Base-by-base conservation (phyloP, 768 basidiomycete species). In the Panellus pusillus region DNA sequence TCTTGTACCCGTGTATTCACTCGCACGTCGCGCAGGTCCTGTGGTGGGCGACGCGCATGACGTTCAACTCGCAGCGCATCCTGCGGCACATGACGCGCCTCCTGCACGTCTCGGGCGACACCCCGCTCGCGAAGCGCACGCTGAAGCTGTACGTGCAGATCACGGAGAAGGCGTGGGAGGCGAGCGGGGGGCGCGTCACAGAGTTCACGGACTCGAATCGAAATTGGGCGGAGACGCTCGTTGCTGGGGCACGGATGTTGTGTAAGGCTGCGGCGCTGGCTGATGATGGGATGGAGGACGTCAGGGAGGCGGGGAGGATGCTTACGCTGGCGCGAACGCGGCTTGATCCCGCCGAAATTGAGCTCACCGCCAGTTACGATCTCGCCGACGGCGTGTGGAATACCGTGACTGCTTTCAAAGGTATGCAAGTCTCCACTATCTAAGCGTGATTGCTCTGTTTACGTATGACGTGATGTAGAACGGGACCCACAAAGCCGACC, bases 41-140 rank as follows among this genome's bases (percentile, higher is more conserved):
- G 2, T 96, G 93, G 89, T 94, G 93, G 93, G 89, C 93, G 1
- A 94, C 93, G 9, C 84, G 87, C 18, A 79, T 94, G 18, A 98
- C 96, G 0, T 97, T 98, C 76, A 94, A 97, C 65, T 95, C 91
- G 0, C 88, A 87, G 55, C 82, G 85, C 9, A 74, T 98, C 8
- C 80, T 91, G 50, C 85, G 95, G 1, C 91, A 97, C 68, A 86
- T 98, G 77, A 83, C 84, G 27, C 83, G 88, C 1, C 70, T 95
- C 1, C 70, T 91, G 14, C 81, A 83, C 52, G 78, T 82, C 12
- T 75, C 79, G 0, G 83, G 82, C 9, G 85, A 86, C 58, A 69
- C 71, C 3, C 66, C 74, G 15, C 78, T 92, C 4, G 88, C 91
- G 2, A 83, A 81, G 63, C 82, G 91, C 17, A 89, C 86, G 0